Percentiles rank a stretch among this genome's conserved stretches.
Evolutionary conservation across 2,329 filamentous ascomycete genomes (phyloP).

Genomic region (Pyrenophora tritici-repentis): DNA sequence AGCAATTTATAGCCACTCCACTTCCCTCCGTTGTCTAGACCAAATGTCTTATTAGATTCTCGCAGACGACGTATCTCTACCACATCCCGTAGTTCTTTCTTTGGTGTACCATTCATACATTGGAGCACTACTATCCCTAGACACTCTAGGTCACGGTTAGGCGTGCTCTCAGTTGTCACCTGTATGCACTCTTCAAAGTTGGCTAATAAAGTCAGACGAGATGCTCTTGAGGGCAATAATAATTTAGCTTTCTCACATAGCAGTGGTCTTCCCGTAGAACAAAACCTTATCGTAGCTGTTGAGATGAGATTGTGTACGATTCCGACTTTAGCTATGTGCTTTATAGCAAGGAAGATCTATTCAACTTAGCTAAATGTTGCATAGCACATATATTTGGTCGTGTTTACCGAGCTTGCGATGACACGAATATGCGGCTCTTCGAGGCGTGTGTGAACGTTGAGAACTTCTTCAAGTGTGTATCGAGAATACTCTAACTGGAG

Average conservation of each 20-base stretch:
- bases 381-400: not conserved
- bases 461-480: conserved; percentile 2
- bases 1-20: conserved; percentile 1
- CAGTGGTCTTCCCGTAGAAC: not conserved
- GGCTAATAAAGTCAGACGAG: not conserved
- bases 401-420: not conserved
- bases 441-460: not conserved
- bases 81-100: not conserved
- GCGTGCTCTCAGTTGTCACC: not conserved
- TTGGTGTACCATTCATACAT: conserved; percentile 1
- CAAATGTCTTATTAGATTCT: not conserved
- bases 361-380: not conserved
- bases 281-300: not conserved
- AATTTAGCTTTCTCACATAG: not conserved
- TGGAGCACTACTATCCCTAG: not conserved
- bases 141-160: not conserved
- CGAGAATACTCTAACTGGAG: conserved; percentile 2
- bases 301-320: conserved; percentile 1
- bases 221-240: not conserved
- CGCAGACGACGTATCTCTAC: not conserved
- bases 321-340: not conserved
- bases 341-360: conserved; percentile 2
- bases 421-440: too few species aligned
- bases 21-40: not conserved
- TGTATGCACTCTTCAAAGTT: not conserved